phyloP scores from a whole-genome alignment of 495 filamentous ascomycete species.

The Patellaria atrata region DNA sequence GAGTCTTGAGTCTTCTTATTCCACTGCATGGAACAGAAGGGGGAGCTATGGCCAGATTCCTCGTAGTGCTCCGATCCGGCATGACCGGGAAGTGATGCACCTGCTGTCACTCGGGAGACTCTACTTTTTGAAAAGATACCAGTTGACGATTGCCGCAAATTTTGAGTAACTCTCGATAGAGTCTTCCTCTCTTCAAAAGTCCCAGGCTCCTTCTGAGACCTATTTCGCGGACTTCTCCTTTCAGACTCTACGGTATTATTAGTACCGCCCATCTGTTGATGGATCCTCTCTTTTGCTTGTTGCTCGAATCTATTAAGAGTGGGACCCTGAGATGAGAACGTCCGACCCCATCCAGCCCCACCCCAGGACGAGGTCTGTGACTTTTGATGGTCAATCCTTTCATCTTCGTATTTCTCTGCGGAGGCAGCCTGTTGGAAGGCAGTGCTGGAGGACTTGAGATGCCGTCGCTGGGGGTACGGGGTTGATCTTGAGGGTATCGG shows the following conservation, averaged over 20 bases:
- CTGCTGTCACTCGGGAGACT: background rate
- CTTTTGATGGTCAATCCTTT: background rate
- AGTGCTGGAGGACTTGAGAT: conserved; percentile 18
- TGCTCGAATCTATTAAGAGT: too few species aligned
- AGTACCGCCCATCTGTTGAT: background rate
- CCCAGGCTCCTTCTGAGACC: too few species aligned
- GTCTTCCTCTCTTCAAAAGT: background rate
- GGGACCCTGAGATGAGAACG: too few species aligned
- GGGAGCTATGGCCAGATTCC: too few species aligned
- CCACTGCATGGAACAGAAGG: background rate
- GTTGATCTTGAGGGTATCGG: conserved; percentile 2
- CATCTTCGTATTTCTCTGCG: background rate
- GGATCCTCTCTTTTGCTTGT: background rate
- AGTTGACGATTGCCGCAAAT: background rate
- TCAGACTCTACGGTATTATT: background rate
- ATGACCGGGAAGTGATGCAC: background rate
- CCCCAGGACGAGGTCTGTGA: background rate
- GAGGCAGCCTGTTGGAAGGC: conserved; percentile 3
- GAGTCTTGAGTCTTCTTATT: background rate
- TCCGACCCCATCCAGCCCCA: too few species aligned
- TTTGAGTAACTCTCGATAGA: too few species aligned
- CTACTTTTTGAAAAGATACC: background rate
- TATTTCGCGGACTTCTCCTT: background rate
- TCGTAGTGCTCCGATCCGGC: background rate
- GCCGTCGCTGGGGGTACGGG: conserved; percentile 7